Evolutionary conservation across 2,329 filamentous ascomycete genomes (phyloP).

Genomic region (Curvularia lunata): DNA sequence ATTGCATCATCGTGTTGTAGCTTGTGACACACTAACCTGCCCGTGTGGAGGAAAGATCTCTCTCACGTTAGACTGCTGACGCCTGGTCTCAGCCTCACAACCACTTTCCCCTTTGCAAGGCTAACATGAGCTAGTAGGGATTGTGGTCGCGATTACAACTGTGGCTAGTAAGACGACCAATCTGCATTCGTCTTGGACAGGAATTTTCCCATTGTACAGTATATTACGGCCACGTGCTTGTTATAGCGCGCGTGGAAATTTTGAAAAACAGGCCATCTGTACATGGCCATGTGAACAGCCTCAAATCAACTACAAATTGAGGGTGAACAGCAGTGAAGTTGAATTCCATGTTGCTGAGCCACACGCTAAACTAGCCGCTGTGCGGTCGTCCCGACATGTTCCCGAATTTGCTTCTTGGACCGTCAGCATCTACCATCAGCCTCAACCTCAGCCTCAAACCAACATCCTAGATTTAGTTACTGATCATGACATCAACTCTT

Average conservation of each 20-base stretch:
- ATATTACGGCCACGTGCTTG: not conserved
- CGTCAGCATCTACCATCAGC: constrained; percentile 18
- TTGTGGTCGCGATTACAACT: not conserved
- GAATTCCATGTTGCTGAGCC: constrained; percentile 16
- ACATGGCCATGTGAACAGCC: not conserved
- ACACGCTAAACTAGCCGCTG: constrained; percentile 23
- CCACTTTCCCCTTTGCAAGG: not conserved
- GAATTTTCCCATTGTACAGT: constrained; percentile 6
- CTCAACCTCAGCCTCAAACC: constrained; percentile 23
- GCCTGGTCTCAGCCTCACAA: constrained; percentile 18
- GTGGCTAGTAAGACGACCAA: constrained; percentile 7
- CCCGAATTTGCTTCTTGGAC: constrained; percentile 3
- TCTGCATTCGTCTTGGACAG: not conserved
- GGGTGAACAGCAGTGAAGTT: constrained; percentile 22
- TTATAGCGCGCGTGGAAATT: not conserved
- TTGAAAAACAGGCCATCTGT: not conserved
- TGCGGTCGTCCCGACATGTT: constrained; percentile 4
- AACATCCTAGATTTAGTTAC: constrained; percentile 20
- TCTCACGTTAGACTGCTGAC: constrained; percentile 20
- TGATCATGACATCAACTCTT: constrained; percentile 14
- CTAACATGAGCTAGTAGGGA: not conserved
- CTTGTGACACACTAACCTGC: not conserved
- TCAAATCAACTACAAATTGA: not conserved
- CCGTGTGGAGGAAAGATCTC: constrained; percentile 3
- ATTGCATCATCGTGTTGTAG: constrained; percentile 9